Percentiles rank a stretch among this genome's conserved stretches.
phyloP scores from a whole-genome alignment of 169 alveolate genomes.

The Cytauxzoon felis region DNA sequence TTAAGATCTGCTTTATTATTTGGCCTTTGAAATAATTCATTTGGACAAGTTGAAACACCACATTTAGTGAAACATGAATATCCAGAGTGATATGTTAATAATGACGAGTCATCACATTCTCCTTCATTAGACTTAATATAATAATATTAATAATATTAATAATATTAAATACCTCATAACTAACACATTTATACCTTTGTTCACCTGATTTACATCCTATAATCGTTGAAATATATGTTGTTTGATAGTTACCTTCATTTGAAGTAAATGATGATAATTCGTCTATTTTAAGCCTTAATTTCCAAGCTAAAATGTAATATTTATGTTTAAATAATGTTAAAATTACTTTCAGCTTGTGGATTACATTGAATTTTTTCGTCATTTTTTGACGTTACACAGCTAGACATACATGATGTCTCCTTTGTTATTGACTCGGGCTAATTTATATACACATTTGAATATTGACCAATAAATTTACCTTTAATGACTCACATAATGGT shows the following conservation, averaged over 20 bases:
- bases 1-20: slow-evolving; percentile 31
- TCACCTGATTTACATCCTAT: slow-evolving; percentile 29
- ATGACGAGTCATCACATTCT: slow-evolving; percentile 51
- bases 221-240: not conserved
- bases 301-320: slow-evolving; percentile 44
- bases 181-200: slow-evolving; percentile 39
- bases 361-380: slow-evolving; percentile 44
- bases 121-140: slow-evolving; percentile 39
- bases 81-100: slow-evolving; percentile 38
- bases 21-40: slow-evolving; percentile 35
- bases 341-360: slow-evolving; percentile 62
- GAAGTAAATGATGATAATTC: slow-evolving; percentile 9
- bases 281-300: slow-evolving; percentile 45
- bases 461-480: slow-evolving; percentile 1
- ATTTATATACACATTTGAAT: not conserved
- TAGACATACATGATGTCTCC: slow-evolving; percentile 48
- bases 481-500: slow-evolving; percentile 37
- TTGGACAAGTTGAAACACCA: slow-evolving; percentile 53
- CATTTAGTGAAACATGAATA: slow-evolving; percentile 52
- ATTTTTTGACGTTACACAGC: slow-evolving; percentile 16
- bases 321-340: not conserved
- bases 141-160: not conserved
- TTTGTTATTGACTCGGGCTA: slow-evolving; percentile 59
- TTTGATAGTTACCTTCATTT: slow-evolving; percentile 1
- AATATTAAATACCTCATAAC: slow-evolving; percentile 30